Conservation (phyloP, 441 rosid genomes). For the Erodium moschatum region DNA sequence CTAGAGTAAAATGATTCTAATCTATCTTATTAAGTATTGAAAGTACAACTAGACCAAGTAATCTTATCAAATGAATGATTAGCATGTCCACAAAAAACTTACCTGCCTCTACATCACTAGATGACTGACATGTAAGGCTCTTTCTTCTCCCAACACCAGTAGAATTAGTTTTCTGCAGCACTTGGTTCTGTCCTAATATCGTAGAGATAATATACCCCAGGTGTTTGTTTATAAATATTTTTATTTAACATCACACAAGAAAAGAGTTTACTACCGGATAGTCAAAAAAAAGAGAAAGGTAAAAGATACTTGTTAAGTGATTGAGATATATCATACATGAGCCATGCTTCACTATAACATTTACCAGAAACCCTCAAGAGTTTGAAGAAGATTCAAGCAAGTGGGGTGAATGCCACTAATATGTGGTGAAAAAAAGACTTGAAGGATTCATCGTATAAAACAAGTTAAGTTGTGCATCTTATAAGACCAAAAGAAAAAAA, state of each 20-base stretch:
- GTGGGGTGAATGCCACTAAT: neutral
- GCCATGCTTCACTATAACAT: neutral
- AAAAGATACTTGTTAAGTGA: slow-evolving; percentile 15
- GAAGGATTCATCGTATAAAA: neutral
- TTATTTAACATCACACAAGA: slow-evolving; percentile 7
- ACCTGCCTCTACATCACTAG: slow-evolving; percentile 30
- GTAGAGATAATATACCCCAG: slow-evolving; percentile 15
- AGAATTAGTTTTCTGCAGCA: slow-evolving; percentile 29
- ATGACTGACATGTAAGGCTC: slow-evolving; percentile 19
- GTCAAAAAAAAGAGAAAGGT: slow-evolving; percentile 3
- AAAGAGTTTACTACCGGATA: slow-evolving; percentile 1
- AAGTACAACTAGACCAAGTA: slow-evolving; percentile 8
- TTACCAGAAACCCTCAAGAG: neutral
- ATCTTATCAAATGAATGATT: slow-evolving; percentile 10
- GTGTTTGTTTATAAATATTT: slow-evolving; percentile 9
- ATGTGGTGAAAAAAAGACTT: neutral
- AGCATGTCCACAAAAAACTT: slow-evolving; percentile 12
- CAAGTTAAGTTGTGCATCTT: neutral
- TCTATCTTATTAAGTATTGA: neutral
- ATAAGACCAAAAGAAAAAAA: slow-evolving; percentile 1
- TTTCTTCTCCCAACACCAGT: slow-evolving; percentile 23
- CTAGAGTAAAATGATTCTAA: slow-evolving; percentile 11
- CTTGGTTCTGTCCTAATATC: slow-evolving; percentile 40
- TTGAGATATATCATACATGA: slow-evolving; percentile 2
- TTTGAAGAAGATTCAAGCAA: neutral